phyloP scores from a whole-genome alignment of 2,329 filamentous ascomycete species.

The Alternaria triticimaculans region DNA sequence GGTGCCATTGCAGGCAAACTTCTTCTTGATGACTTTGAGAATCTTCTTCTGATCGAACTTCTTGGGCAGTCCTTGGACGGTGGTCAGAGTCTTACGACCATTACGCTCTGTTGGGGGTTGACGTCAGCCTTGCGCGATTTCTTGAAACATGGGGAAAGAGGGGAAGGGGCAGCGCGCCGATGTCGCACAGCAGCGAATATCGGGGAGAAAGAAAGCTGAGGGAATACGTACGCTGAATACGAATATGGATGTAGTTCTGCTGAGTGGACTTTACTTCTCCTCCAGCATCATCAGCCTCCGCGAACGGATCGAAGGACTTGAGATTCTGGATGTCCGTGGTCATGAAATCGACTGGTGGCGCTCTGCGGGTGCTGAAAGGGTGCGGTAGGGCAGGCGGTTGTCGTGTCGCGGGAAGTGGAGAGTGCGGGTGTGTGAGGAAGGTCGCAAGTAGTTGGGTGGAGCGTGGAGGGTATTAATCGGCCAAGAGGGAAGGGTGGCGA shows the following conservation, averaged over 20 bases:
- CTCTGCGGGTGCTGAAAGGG: slow-evolving; percentile 27
- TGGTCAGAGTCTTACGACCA: slow-evolving; percentile 99
- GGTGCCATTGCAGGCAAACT: slow-evolving; percentile 99
- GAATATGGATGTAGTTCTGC: slow-evolving; percentile 99
- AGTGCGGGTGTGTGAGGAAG: slow-evolving; percentile 5
- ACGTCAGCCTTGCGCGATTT: slow-evolving; percentile 51
- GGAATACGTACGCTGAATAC: slow-evolving; percentile 85
- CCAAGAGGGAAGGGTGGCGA: slow-evolving; percentile 15
- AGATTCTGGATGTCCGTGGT: slow-evolving; percentile 55
- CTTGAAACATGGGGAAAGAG: neutral
- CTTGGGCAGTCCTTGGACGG: slow-evolving; percentile 96
- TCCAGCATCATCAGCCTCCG: slow-evolving; percentile 99
- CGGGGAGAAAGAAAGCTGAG: slow-evolving; percentile 34
- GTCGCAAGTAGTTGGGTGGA: neutral
- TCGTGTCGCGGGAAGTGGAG: slow-evolving; percentile 7
- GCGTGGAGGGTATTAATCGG: slow-evolving; percentile 10
- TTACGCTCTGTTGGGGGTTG: slow-evolving; percentile 78
- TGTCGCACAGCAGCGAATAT: neutral
- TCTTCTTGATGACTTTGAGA: slow-evolving; percentile 99
- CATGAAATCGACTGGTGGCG: slow-evolving; percentile 43
- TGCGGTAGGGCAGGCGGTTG: slow-evolving; percentile 10
- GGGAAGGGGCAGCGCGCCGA: neutral
- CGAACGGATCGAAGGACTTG: slow-evolving; percentile 83
- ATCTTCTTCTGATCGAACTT: slow-evolving; percentile 99
- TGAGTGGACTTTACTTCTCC: slow-evolving; percentile 86